Evolutionary conservation across 495 filamentous ascomycete genomes (phyloP), one percentile per base, ranked within the genome.

Genomic region (Friedmanniomyces simplex): DNA sequence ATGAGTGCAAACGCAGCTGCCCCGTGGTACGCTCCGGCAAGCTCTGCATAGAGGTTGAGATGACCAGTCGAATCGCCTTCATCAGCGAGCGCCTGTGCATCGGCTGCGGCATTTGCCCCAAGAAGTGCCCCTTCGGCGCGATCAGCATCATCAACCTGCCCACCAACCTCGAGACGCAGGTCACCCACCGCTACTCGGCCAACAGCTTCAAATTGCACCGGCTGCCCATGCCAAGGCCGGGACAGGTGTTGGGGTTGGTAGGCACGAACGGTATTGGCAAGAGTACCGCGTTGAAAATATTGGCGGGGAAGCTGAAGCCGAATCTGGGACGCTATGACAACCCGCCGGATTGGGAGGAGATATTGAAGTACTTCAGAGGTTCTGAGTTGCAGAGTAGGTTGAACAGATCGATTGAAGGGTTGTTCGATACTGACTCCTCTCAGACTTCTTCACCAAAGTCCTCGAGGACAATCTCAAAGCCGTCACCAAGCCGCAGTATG

Each of bases 221-320:
- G 63, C 80, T 98, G 62, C 93, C 93, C 28, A 96, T 90, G 75
- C 93, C 93, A 45, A 82, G 93, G 42, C 93, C 93, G 30, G 94
- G 94, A 26, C 89, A 96, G 65, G 94, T 98, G n/a, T 76, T 98
- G 22, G 93, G 93, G 72, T 80, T 98, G 45, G 93, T 98, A 20
- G 93, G 93, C 67, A 96, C 91, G 52, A 97, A 98, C 82, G 93
- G 93, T 86, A 98, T 97, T 68, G 93, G 93, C 72, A 97, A 98
- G 80, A 96, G 90, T 74, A 97, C 93, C 0, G 93, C 93, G 1
- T 76, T 98, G 70, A 97, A 97, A 76, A 96, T 98, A 68, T 82
- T 98, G 62, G 93, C 89, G 67, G 93, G 93, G 58, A 98, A 97
- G 73, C 78, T 97, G 61, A 98, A 98, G 83, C 93, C 93, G 50